phyloP scores from a whole-genome alignment of 2,329 filamentous ascomycete species.

The Metarhizium guizhouense region DNA sequence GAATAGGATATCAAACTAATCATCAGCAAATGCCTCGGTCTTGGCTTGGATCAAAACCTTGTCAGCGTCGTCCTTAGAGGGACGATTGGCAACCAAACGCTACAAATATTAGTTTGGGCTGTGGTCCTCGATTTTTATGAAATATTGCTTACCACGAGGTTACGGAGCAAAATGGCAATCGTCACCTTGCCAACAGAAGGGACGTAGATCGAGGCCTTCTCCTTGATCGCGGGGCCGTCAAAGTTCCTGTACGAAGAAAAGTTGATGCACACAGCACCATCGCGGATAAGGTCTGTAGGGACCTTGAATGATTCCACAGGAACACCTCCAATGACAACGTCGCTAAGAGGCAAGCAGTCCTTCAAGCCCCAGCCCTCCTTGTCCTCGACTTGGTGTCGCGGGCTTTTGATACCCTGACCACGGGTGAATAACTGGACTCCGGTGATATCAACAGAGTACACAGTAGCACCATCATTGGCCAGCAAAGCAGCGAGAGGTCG shows the following conservation, averaged over 20 bases:
- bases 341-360: slow-evolving; percentile 76
- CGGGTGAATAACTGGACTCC: slow-evolving; percentile 89
- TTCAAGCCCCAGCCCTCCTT: slow-evolving; percentile 72
- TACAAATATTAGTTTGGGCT: slow-evolving; percentile 20
- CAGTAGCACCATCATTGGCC: slow-evolving; percentile 90
- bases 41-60: slow-evolving; percentile 27
- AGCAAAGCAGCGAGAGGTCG: slow-evolving; percentile 84
- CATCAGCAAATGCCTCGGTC: slow-evolving; percentile 32
- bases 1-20: slow-evolving; percentile 12
- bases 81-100: slow-evolving; percentile 44
- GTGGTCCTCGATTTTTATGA: not conserved
- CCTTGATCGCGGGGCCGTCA: slow-evolving; percentile 72
- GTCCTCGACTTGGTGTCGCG: slow-evolving; percentile 78
- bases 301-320: slow-evolving; percentile 86
- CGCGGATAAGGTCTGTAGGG: slow-evolving; percentile 69
- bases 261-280: slow-evolving; percentile 97
- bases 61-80: slow-evolving; percentile 27
- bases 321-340: slow-evolving; percentile 91
- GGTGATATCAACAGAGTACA: slow-evolving; percentile 90
- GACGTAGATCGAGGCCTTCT: slow-evolving; percentile 94
- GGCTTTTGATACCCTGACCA: slow-evolving; percentile 76
- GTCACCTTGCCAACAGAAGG: slow-evolving; percentile 97
- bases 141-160: slow-evolving; percentile 62
- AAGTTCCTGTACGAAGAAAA: slow-evolving; percentile 97
- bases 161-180: slow-evolving; percentile 82